Evolutionary conservation across 306 rosid species (phyloP), one percentile per base, ranked within the genome.

Genomic region (Rosa persica): DNA sequence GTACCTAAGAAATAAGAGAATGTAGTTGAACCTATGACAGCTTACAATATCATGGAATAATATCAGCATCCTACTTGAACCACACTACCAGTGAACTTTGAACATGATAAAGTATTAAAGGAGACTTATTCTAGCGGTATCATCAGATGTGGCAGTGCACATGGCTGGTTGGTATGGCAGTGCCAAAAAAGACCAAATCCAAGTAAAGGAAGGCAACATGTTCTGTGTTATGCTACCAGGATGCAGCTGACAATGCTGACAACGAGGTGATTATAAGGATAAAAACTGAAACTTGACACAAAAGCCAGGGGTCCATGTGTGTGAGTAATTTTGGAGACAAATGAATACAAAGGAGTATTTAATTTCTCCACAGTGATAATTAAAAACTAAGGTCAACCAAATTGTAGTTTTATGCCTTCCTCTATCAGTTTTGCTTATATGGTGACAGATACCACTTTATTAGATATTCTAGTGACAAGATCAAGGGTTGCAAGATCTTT

Each of bases 221-320:
- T 8, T 34, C 20, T 36, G 46, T 48, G 46, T 69, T 23, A 72
- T 34, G 46, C 46, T 49, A 19, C 34, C 10, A 9, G 19, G 34
- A 72, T 72, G 60, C 58, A 70, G 1, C 57, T 70, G 42, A 70
- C n/a, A 68, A 22, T 13, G 74, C 74, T 70, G 43, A 15, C 7
- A 6, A 15, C 3, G 46, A 70, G 39, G 36, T 23, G 71, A 9
- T 34, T 2, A 12, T 44, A 55, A 44, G 27, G 73, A 67, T 67
- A 55, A 13, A 68, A n/a, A 42, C 72, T 68, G 72, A 42, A 40
- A 42, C 9, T 20, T 4, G 51, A n/a, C 23, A 19, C 70, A 66
- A 11, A 67, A 67, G 48, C 20, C 16, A 43, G 20, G 55, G 52
- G 19, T 22, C 23, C 27, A 54, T 36, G 74, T 25, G 15, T 46